Percentiles rank a stretch among this genome's conserved stretches.
These are phyloP conservation scores for Cystobasidium pallidum DNA, from an alignment of 1,284 basidiomycete genomes.

Conservation along the genomic window DNA sequence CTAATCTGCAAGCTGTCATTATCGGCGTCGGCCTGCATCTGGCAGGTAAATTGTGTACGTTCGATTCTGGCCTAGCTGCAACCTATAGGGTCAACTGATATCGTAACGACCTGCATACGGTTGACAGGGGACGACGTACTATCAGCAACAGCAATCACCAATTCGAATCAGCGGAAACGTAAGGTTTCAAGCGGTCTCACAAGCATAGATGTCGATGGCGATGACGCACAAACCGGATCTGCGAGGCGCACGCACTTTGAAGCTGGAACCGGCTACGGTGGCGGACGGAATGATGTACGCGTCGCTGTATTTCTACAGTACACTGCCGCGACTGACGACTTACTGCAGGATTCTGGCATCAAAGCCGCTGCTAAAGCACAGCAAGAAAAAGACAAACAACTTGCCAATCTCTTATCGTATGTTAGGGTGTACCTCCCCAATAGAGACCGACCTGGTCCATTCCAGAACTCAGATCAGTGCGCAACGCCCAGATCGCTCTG, in stretches of 20 bases:
- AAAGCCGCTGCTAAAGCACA: conserved; percentile 73
- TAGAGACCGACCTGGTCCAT: conserved; percentile 69
- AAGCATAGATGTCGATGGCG: too few species aligned
- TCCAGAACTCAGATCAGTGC: conserved; percentile 74
- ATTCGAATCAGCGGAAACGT: conserved; percentile 55
- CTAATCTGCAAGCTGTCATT: conserved; percentile 69
- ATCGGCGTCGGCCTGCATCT: conserved; percentile 80
- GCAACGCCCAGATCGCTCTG: background rate
- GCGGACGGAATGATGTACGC: conserved; percentile 77
- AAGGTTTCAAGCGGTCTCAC: conserved; percentile 56
- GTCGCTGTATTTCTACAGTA: conserved; percentile 37
- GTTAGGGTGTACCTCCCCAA: conserved; percentile 79
- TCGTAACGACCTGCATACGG: background rate
- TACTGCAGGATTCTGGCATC: conserved; percentile 71
- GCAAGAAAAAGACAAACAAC: conserved; percentile 68
- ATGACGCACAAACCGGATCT: conserved; percentile 56
- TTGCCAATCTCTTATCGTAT: conserved; percentile 67
- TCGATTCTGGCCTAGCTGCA: background rate
- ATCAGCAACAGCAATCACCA: background rate
- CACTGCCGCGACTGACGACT: conserved; percentile 3
- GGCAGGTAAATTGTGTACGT: conserved; percentile 68
- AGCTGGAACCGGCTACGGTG: conserved; percentile 78
- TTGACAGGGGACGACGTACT: conserved; percentile 29
- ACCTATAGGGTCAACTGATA: background rate
- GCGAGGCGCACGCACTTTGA: conserved; percentile 51